phyloP scores from a whole-genome alignment of 2,329 filamentous ascomycete species.

The Magnaporthiopsis poae region DNA sequence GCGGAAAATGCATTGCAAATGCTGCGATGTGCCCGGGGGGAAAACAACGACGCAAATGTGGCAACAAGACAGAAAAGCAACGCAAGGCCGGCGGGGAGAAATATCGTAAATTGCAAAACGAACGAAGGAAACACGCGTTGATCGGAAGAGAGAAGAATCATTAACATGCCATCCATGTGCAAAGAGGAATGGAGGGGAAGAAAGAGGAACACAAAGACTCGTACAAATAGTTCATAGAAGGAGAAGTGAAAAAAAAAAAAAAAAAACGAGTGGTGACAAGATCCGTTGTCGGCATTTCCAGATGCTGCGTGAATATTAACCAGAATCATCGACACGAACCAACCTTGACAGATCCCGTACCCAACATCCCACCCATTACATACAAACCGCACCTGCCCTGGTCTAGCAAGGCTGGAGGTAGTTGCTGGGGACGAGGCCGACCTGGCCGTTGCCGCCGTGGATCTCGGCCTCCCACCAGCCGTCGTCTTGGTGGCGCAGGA shows the following conservation, averaged over 20 bases:
- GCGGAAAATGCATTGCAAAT: neutral
- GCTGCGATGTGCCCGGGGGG: neutral
- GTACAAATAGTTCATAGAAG: neutral
- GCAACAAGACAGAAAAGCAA: neutral
- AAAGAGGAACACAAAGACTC: neutral
- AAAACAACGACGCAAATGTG: neutral
- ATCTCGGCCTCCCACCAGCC: constrained; percentile 99
- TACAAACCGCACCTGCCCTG: neutral
- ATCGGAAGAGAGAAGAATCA: neutral
- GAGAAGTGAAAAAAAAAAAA: neutral
- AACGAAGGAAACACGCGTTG: no score
- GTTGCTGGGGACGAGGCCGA: constrained; percentile 59
- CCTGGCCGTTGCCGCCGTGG: constrained; percentile 52
- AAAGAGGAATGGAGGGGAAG: neutral
- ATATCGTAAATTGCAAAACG: no score
- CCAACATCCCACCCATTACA: neutral
- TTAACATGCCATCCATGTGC: neutral
- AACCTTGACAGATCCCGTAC: neutral
- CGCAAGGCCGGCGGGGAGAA: neutral
- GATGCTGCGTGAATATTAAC: neutral
- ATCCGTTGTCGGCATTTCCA: neutral
- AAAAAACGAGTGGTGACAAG: neutral
- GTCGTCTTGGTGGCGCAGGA: constrained; percentile 86
- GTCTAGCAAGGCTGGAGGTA: constrained; percentile 48
- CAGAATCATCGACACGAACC: neutral